Evolutionary conservation across 2,329 filamentous ascomycete genomes (phyloP).

Genomic region (Diaporthe destruens): DNA sequence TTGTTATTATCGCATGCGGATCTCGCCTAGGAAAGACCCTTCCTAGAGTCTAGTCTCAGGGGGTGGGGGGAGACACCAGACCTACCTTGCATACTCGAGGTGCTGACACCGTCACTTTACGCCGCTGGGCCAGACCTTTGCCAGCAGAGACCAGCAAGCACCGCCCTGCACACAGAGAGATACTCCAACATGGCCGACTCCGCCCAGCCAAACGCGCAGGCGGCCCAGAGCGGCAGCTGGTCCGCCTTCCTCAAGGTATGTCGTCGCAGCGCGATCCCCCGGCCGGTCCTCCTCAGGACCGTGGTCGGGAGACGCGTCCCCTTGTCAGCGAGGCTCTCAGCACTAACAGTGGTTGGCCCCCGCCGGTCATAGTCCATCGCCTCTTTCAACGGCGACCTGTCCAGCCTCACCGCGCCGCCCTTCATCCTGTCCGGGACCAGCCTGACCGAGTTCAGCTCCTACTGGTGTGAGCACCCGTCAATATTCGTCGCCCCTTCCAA

Average conservation of each 20-base stretch:
- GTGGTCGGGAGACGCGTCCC: neutral
- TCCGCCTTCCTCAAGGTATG: slow-evolving; percentile 65
- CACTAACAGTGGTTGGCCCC: slow-evolving; percentile 21
- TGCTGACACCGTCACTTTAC: slow-evolving; percentile 10
- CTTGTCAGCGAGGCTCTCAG: neutral
- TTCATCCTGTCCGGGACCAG: slow-evolving; percentile 86
- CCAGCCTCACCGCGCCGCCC: slow-evolving; percentile 83
- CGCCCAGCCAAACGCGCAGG: slow-evolving; percentile 50
- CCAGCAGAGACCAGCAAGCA: slow-evolving; percentile 8
- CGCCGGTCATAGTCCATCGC: slow-evolving; percentile 71
- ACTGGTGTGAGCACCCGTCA: slow-evolving; percentile 83
- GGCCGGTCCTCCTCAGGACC: too few species aligned
- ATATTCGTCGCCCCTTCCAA: slow-evolving; percentile 85
- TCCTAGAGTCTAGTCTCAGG: slow-evolving; percentile 28
- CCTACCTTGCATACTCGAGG: neutral
- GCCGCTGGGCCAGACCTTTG: slow-evolving; percentile 20
- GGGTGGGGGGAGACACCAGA: neutral
- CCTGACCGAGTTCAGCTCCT: slow-evolving; percentile 83
- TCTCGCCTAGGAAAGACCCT: slow-evolving; percentile 37
- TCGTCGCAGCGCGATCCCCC: slow-evolving; percentile 1
- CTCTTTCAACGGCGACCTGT: slow-evolving; percentile 85
- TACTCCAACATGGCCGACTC: slow-evolving; percentile 38
- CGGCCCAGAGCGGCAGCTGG: slow-evolving; percentile 61
- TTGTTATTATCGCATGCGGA: slow-evolving; percentile 37
- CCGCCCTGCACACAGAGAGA: neutral